These are phyloP conservation scores for Colletotrichum horii DNA, from an alignment of 2,329 filamentous ascomycete species.

Conservation along the genomic window DNA sequence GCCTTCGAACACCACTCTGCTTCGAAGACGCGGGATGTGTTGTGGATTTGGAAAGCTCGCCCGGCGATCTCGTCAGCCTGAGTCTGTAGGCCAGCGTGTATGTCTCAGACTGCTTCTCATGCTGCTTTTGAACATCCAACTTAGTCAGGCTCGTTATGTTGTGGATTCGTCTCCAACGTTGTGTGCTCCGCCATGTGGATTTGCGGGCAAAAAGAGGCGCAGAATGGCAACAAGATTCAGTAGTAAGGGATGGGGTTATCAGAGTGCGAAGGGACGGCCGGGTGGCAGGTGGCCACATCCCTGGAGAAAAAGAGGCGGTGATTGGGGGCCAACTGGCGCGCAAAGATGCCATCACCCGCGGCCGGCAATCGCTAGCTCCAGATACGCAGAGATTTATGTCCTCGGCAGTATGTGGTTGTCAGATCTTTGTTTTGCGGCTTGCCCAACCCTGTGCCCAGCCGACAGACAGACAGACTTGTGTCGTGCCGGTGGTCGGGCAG, in stretches of 20 bases:
- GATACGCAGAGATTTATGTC: not conserved
- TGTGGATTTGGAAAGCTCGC: not conserved
- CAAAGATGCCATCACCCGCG: not conserved
- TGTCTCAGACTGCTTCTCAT: not conserved
- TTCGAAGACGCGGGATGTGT: not conserved
- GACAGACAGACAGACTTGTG: not conserved
- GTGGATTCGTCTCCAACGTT: not conserved
- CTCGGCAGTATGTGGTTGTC: slow-evolving; percentile 3
- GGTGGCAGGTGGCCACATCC: slow-evolving; percentile 3
- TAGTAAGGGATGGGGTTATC: not conserved
- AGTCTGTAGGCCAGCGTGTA: not conserved
- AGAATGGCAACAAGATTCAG: not conserved
- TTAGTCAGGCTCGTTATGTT: not conserved
- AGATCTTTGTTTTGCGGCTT: not conserved
- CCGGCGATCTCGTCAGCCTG: not conserved
- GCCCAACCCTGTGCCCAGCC: not conserved
- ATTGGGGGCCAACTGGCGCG: not conserved
- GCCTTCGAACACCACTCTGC: slow-evolving; percentile 2
- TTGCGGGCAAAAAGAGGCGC: not conserved
- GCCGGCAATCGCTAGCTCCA: slow-evolving; percentile 11
- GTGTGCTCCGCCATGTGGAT: not conserved
- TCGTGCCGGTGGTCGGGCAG: not conserved
- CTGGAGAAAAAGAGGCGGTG: not conserved
- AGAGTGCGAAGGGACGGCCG: not conserved
- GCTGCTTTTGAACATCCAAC: not conserved